phyloP scores from a whole-genome alignment of 495 filamentous ascomycete genomes.

The Bombardia bombarda region DNA sequence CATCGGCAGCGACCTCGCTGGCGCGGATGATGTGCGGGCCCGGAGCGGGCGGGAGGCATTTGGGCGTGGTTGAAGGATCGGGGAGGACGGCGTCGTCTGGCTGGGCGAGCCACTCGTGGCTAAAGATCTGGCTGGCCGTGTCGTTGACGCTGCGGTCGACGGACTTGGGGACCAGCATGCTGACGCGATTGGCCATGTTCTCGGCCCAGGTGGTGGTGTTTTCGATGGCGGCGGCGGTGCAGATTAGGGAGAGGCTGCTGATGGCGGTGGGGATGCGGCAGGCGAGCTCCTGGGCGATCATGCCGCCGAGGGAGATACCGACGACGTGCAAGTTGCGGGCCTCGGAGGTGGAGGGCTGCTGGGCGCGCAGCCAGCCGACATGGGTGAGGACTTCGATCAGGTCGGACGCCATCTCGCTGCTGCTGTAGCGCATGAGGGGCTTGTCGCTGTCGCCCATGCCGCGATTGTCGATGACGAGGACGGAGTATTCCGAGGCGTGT shows the following conservation, averaged over 20 bases:
- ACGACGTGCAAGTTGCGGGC: constrained; percentile 54
- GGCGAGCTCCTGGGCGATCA: constrained; percentile 81
- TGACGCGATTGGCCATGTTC: constrained; percentile 59
- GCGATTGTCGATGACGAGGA: constrained; percentile 69
- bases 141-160: constrained; percentile 43
- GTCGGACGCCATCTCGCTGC: constrained; percentile 70
- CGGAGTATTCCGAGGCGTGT: constrained; percentile 56
- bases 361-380: constrained; percentile 53
- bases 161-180: constrained; percentile 61
- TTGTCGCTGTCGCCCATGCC: constrained; percentile 74
- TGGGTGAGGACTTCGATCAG: constrained; percentile 59
- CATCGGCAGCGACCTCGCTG: too few relatives aligned
- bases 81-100: constrained; percentile 51
- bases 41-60: constrained; percentile 7
- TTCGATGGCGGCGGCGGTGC: constrained; percentile 64
- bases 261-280: constrained; percentile 55
- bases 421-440: constrained; percentile 62
- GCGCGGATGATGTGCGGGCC: too few relatives aligned
- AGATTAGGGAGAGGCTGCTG: constrained; percentile 57
- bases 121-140: constrained; percentile 53
- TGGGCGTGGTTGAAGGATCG: constrained; percentile 11
- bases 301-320: constrained; percentile 73
- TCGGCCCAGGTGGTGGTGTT: constrained; percentile 48
- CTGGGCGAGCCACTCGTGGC: constrained; percentile 46
- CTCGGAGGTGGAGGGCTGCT: constrained; percentile 2